Base-by-base conservation (phyloP, 306 rosid species). In the Dryas octopetala region DNA sequence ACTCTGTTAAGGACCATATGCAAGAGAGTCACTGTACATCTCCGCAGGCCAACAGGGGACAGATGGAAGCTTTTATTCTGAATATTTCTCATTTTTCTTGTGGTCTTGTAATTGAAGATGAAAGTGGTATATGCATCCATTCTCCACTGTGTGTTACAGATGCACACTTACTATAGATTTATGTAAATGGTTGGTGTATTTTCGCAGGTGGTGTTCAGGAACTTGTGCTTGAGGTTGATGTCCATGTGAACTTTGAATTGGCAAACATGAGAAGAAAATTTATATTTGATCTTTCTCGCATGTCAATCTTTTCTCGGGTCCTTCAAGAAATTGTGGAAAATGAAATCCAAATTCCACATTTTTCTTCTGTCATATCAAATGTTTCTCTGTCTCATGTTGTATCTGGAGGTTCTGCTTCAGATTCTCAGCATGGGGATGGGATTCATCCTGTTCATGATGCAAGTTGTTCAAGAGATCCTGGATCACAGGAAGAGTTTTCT, bases 181-280 rank as follows among this genome's bases (percentile, higher is more conserved):
- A 32, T 41, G 66, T 70, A 65, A 75, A 71, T 80, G 51, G 57
- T 70, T 73, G 44, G 82, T 70, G 73, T 73, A 75, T 53, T 80
- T 45, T 38, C 83, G 83, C 85, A 94, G 98, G 91, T 83, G 87
- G 81, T 70, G 65, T 88, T 60, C 83, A 51, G 77, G 96, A 94
- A 83, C 71, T 94, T 80, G 76, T 86, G 74, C 75, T 90, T 47
- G 90, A 88, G 79, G 76, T 86, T 82, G 89, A 86, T 84, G 74
- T 87, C 80, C 80, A 70, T 81, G 63, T 88, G 76, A 83, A 83
- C 40, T 84, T 84, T 71, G 85, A 86, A 72, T 63, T 75, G 79
- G 82, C 54, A 76, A 85, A 84, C 82, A 46, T 76, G 61, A 80
- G 79, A 80, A 83, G 69, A 74, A 86, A 89, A 66, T 63, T 86